A percentile compares a stretch with the other conserved stretches of the same genome.
Evolutionary conservation across 129 eudicot species (phyloP).

Genomic region (Heracleum sosnowskyi): DNA sequence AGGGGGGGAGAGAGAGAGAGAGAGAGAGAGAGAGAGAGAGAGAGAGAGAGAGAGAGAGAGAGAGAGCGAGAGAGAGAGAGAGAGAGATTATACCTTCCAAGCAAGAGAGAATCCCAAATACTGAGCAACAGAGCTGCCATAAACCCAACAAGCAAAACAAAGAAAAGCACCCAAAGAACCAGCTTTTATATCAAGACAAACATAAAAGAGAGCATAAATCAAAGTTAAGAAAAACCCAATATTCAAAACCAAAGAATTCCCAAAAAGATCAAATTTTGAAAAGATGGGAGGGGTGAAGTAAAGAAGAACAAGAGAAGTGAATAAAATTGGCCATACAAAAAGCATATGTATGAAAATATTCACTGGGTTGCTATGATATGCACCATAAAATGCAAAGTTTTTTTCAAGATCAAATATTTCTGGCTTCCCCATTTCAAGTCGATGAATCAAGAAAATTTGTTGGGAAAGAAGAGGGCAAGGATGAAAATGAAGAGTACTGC

Average conservation of each 20-base stretch:
- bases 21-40: too few species aligned
- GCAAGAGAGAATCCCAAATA: conserved; percentile 2
- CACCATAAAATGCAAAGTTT: conserved; percentile 69
- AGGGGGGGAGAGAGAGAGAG: too few species aligned
- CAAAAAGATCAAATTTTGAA: conserved; percentile 11
- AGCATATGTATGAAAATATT: conserved; percentile 64
- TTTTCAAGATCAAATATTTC: background rate
- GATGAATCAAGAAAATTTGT: background rate
- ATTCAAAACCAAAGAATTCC: background rate
- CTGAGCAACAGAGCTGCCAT: background rate
- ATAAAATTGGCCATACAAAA: conserved; percentile 80
- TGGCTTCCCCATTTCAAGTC: background rate
- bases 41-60: too few species aligned
- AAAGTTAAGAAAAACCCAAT: conserved; percentile 3
- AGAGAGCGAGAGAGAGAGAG: background rate
- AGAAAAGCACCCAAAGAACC: conserved; percentile 9
- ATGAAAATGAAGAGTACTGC: too few species aligned
- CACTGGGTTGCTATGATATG: conserved; percentile 83
- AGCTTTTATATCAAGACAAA: conserved; percentile 6
- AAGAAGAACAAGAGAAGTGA: conserved; percentile 45
- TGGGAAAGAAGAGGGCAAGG: too few species aligned
- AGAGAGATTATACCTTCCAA: background rate
- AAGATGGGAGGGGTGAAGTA: conserved; percentile 46
- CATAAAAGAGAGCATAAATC: background rate
- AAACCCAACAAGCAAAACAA: conserved; percentile 5